Conservation (phyloP, 192 early-diverging fungal species). For the Lobosporangium transversale region DNA sequence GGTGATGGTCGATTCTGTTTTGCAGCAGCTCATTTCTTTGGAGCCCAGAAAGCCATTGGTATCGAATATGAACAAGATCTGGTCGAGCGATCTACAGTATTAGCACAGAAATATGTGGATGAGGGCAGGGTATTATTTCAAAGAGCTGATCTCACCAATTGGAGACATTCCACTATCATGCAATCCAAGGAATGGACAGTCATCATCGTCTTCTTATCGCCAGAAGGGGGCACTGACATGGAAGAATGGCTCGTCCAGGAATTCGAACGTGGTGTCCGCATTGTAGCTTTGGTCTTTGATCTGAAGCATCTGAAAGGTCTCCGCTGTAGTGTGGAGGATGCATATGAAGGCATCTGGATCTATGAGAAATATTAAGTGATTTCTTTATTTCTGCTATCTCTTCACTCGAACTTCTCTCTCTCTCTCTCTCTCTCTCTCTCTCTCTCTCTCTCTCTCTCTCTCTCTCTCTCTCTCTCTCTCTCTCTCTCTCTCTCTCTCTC, state of each 20-base stretch:
- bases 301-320: conserved; percentile 59
- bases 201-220: conserved; percentile 62
- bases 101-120: conserved; percentile 36
- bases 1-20: conserved; percentile 68
- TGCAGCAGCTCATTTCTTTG: conserved; percentile 58
- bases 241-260: conserved; percentile 56
- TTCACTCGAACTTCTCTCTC: too few relatives aligned
- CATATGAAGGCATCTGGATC: conserved; percentile 60
- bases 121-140: conserved; percentile 44
- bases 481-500: too few relatives aligned
- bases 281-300: conserved; percentile 64
- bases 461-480: too few relatives aligned
- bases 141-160: conserved; percentile 53
- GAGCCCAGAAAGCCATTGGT: conserved; percentile 55
- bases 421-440: too few relatives aligned
- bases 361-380: too few relatives aligned
- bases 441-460: too few relatives aligned
- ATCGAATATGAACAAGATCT: conserved; percentile 63
- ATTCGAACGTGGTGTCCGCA: conserved; percentile 57
- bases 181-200: conserved; percentile 53
- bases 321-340: conserved; percentile 49
- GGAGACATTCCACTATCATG: conserved; percentile 32
- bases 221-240: conserved; percentile 58
- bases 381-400: too few relatives aligned
- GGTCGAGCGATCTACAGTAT: conserved; percentile 51